Conservation (phyloP, 495 filamentous ascomycete species). For the Penicillium chermesinum region DNA sequence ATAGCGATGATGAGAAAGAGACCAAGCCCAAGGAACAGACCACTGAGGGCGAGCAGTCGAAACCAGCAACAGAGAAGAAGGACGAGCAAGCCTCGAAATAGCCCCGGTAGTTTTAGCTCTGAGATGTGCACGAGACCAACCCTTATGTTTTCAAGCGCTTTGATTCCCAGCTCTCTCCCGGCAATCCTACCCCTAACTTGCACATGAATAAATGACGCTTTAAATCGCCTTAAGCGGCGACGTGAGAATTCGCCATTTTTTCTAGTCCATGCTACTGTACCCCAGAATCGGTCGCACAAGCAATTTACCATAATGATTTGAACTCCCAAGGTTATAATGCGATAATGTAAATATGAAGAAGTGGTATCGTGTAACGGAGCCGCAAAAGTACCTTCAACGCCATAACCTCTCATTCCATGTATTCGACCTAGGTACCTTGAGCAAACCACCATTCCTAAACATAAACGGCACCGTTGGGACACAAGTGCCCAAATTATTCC, state of each 20-base stretch:
- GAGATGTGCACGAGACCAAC: background rate
- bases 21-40: conserved; percentile 57
- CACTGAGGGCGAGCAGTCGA: conserved; percentile 64
- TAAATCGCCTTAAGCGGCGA: background rate
- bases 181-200: background rate
- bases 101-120: background rate
- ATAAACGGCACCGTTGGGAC: background rate
- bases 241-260: background rate
- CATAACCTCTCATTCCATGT: conserved; percentile 9
- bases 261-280: conserved; percentile 12
- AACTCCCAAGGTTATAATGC: too few relatives aligned
- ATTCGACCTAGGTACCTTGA: conserved; percentile 3
- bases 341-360: too few relatives aligned
- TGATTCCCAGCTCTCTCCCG: background rate
- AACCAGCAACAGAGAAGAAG: conserved; percentile 54
- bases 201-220: background rate
- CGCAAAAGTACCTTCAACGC: background rate
- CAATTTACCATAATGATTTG: conserved; percentile 9
- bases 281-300: background rate
- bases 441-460: background rate
- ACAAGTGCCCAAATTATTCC: background rate
- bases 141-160: background rate
- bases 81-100: conserved; percentile 28
- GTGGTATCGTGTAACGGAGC: conserved; percentile 12
- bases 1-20: conserved; percentile 94